Evolutionary conservation across 2,329 filamentous ascomycete genomes (phyloP), one percentile per base, ranked within the genome.

Genomic region (Alternaria sp.): DNA sequence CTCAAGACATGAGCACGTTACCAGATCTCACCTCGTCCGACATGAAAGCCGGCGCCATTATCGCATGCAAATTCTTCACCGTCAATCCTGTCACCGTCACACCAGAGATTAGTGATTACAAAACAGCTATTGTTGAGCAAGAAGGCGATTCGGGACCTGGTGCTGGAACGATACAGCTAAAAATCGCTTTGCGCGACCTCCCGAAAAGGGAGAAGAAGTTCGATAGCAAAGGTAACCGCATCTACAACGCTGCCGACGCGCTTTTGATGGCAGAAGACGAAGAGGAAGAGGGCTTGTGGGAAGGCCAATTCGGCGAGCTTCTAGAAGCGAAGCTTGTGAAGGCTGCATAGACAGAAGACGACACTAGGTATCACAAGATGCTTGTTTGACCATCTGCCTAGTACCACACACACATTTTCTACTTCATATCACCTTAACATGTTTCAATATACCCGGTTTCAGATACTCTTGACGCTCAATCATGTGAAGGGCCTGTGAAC

Each of bases 131-230:
- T 8, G 75, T 90, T 20, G 69, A 76, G 28, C 81, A 93, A 5
- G 81, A 88, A n/a, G 81, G 20, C 14, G 74, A 75, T 48, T 75
- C 73, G 2, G 73, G 71, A 0, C 64, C 65, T 18, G 84, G 86
- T 1, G 83, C 86, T 49, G 83, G 80, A 4, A 80, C 73, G 0
- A 74, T 96, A 16, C 81, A 84, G 22, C 79, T 96, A 5, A 82
- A 84, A 11, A 83, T 96, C 3, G 92, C 93, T 3, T 84, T 85
- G 62, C 86, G 91, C 28, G 91, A 96, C 71, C 81, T 89, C 48
- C 78, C 84, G 12, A 78, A 59, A 47, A 84, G 86, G 54, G 75
- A 88, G 63, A 89, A 86, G 69, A 75, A 79, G 18, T 88, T 88
- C 65, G 88, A 94, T 67, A 84, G 88, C 39, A 89, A 90, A 0